A percentile compares a stretch with the other conserved stretches of the same genome.
Conservation (phyloP, 768 basidiomycete species). For the Lepiota brunneoincarnata region DNA sequence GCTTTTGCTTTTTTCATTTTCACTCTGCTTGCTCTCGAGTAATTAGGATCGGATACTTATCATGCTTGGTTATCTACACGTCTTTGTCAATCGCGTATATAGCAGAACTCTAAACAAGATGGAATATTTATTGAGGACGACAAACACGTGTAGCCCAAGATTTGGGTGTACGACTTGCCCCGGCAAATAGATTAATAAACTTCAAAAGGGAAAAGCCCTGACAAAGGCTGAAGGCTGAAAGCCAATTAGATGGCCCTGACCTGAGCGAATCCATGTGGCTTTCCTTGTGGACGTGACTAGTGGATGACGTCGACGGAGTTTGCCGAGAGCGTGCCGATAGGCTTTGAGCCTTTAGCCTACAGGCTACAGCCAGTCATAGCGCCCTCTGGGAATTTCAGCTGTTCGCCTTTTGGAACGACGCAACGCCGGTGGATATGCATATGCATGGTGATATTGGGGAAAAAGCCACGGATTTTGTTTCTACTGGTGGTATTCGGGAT, state of each 20-base stretch:
- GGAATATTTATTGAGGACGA: constrained; percentile 1
- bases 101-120: not conserved
- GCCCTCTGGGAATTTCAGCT: too few relatives aligned
- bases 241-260: too few relatives aligned
- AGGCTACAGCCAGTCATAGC: too few relatives aligned
- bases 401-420: too few relatives aligned
- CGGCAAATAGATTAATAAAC: not conserved
- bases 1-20: constrained; percentile 1
- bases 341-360: too few relatives aligned
- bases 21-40: not conserved
- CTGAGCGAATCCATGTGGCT: too few relatives aligned
- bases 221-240: too few relatives aligned
- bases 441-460: too few relatives aligned
- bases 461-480: not conserved
- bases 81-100: not conserved
- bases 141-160: not conserved
- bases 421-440: too few relatives aligned
- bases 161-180: not conserved
- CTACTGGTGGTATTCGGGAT: not conserved
- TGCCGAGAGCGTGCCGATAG: not conserved
- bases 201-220: too few relatives aligned
- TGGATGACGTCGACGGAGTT: not conserved
- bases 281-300: too few relatives aligned
- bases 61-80: not conserved
- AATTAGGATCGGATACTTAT: not conserved